Evolutionary conservation across 352 stramenopile species (phyloP), one percentile per base, ranked within the genome.

Genomic region (Pythium utonaiense): DNA sequence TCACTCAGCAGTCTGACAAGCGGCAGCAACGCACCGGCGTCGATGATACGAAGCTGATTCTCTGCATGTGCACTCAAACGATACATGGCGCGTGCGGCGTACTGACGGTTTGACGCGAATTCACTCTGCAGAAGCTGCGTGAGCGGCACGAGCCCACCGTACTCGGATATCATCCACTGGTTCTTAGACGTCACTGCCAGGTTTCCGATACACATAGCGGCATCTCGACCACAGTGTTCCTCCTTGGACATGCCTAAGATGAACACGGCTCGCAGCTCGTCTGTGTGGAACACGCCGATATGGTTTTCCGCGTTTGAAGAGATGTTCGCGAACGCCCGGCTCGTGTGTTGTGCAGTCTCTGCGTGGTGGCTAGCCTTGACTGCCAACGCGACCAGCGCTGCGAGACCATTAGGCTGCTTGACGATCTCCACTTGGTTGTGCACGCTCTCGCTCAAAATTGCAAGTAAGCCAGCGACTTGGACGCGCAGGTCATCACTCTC

Each of bases 261-360:
- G 59, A 96, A 93, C 48, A 96, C 56, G 0, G 88, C 83, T 2
- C 79, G 71, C 27, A 96, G 75, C 36, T 97, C 88, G 22, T 87
- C 70, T 6, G 74, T 60, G 14, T 79, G 77, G 66, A 98, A 98
- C 21, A 96, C 83, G 33, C 57, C 63, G 14, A 93, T 68, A 41
- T 96, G 88, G 62, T 97, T 98, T 53, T 98, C 92, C 1, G 89
- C 75, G 48, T 98, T 97, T 51, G 91, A 94, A 8, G 92, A 97
- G 31, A 98, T 62, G 41, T 94, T 95, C 7, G 88, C 91, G 58
- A 98, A 97, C 28, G 83, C 69, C 21, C 93, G 87, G 27, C 92
- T 95, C 48, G 88, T 90, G 66, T 98, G 81, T 13, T 89, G 75
- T n/a, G 88, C 84, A 19, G 96, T 93, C 54, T 92, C 80, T 7